Evolutionary conservation across 2,329 filamentous ascomycete genomes (phyloP), one percentile per base, ranked within the genome.

Genomic region (Calonectria pauciramosa): DNA sequence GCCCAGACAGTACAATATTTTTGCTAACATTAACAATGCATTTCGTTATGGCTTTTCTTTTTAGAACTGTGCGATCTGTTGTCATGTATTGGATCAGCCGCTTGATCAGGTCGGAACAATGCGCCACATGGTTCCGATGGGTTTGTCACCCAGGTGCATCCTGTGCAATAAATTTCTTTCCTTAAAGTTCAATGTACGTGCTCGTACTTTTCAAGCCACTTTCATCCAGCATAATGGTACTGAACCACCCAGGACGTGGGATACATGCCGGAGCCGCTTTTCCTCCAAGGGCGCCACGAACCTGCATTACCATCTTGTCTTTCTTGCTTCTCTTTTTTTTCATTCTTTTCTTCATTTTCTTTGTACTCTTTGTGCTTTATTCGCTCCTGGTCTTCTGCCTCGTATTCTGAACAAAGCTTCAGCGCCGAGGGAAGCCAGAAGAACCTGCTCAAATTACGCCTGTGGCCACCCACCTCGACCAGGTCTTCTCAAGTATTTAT

Each of bases 1-100:
- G 18, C 10, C 18, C 2, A n/a, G n/a, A n/a, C n/a, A n/a, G 3
- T 8, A 9, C n/a, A n/a, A 20, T 1, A 7, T n/a, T n/a, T 3
- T 4, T 9, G 41, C 11, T 3, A 11, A 47, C 20, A 41, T 20
- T 11, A 11, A 5, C 23, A 23, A n/a, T 47, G 5, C 44, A 4
- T 11, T 11, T 23, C 9, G 2, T 8, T 3, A 23, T 23, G n/a
- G n/a, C n/a, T 3, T 9, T 13, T 23, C 23, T 23, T 8, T 23
- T n/a, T 13, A 9, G 10, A 23, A 23, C 13, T n/a, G 10, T 47
- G 41, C 20, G 20, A 47, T 10, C 20, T 23, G 41, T 47, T 11
- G 20, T n/a, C 41, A 23, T 47, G 20, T n/a, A 44, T 18, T 44
- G 20, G 41, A 1, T n/a, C 41, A 47, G 2, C 41, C 6, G 44